Conservation (phyloP, 2,329 filamentous ascomycete species). For the Venturia carpophila region DNA sequence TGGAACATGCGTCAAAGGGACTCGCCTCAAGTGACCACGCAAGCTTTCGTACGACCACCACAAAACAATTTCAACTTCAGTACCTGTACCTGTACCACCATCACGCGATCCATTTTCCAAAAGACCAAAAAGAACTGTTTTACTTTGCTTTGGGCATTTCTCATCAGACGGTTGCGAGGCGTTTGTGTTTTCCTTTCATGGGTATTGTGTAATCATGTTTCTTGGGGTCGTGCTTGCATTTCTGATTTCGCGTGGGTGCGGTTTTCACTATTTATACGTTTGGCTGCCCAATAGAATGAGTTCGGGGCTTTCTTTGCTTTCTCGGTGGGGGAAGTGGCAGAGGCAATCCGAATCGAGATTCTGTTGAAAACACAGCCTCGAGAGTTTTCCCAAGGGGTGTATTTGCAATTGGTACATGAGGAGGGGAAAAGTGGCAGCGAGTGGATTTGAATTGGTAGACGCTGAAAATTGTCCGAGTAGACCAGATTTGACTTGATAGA, state of each 20-base stretch:
- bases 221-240: constrained; percentile 6
- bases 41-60: background rate
- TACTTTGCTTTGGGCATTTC: constrained; percentile 25
- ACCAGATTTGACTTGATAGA: background rate
- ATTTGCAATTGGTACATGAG: background rate
- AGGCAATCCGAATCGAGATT: background rate
- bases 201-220: background rate
- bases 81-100: background rate
- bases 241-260: background rate
- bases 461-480: background rate
- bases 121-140: constrained; percentile 12
- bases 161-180: background rate
- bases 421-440: background rate
- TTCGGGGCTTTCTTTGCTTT: background rate
- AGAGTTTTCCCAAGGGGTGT: too few relatives aligned
- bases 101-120: background rate
- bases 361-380: background rate
- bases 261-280: background rate
- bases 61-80: background rate
- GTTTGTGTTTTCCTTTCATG: background rate
- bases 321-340: background rate
- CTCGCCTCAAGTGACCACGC: background rate
- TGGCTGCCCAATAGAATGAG: constrained; percentile 7
- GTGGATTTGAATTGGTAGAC: background rate
- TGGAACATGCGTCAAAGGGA: background rate